Evolutionary conservation across 1,284 basidiomycete species (phyloP), one percentile per base, ranked within the genome.

Genomic region (Austroboletus niveus): DNA sequence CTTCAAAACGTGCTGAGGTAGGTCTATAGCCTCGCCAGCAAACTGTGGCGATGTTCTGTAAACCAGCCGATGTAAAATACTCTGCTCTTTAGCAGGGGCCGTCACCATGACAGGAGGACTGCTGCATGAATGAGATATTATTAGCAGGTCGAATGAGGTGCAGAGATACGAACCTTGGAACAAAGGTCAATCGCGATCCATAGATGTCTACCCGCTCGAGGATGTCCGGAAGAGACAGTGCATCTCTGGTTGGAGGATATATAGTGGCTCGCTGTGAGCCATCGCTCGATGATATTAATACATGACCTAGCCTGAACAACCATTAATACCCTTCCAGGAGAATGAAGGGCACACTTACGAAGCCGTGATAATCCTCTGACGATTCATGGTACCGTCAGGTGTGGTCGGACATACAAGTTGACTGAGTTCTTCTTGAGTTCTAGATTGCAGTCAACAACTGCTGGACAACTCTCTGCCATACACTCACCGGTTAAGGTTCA

Each of bases 301-400:
- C 49, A 63, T 87, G 82, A 0, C 85, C 85, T 46, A 79, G 63
- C 46, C 85, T 87, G 48, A 42, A 55, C 15, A 54, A 47, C 20
- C 36, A 38, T 68, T 27, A 69, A 51, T 42, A 42, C 24, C 4
- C 5, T 42, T 48, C 49, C 22, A 9, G 8, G 29, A 1, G 20
- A 42, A 36, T 10, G 49, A 45, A 45, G 8, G 49, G 34, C 8
- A 40, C 36, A 12, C 43, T 55, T 67, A 83, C 82, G 74, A 76
- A 38, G 80, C 81, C n/a, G 70, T 73, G 20, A 81, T 52, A 14
- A 57, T 54, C 46, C 65, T 68, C 38, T 17, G 52, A 45, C 32
- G 17, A 48, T 51, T 51, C 3, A 39, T 44, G 27, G 42, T 7
- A 12, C 22, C 41, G 27, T 48, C 52, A 36, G 45, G 42, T 9